A percentile compares a stretch with the other conserved stretches of the same genome.
Evolutionary conservation across 2,329 filamentous ascomycete genomes (phyloP).

Genomic region (Zasmidium angulare): DNA sequence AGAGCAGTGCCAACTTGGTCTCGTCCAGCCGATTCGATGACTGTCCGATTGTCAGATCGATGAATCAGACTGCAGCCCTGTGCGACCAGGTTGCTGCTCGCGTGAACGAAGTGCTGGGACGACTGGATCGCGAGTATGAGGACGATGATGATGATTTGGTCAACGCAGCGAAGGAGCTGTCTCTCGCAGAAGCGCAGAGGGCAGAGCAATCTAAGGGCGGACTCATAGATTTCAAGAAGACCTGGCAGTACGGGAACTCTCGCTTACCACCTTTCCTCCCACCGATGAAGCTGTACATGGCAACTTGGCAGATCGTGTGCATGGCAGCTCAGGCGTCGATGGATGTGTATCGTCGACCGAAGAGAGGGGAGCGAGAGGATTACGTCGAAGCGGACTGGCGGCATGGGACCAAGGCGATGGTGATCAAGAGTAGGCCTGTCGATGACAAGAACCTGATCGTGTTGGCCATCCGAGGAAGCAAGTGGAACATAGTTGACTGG

Average conservation of each 20-base stretch:
- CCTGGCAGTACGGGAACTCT: conserved; percentile 76
- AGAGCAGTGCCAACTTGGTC: conserved; percentile 16
- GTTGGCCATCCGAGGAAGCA: conserved; percentile 78
- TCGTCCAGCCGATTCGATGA: conserved; percentile 12
- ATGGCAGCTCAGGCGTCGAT: conserved; percentile 77
- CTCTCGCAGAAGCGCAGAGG: neutral
- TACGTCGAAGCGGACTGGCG: conserved; percentile 71
- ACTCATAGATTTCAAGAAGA: conserved; percentile 54
- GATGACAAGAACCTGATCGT: conserved; percentile 78
- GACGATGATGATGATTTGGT: conserved; percentile 54
- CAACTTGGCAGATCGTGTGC: conserved; percentile 74
- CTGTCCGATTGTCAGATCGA: conserved; percentile 21
- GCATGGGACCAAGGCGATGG: conserved; percentile 79
- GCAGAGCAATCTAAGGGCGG: neutral
- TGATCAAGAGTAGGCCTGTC: conserved; percentile 76
- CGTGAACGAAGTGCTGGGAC: conserved; percentile 68
- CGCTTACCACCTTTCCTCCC: conserved; percentile 67
- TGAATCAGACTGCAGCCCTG: conserved; percentile 44
- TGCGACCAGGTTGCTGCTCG: conserved; percentile 62
- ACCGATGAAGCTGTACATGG: conserved; percentile 67
- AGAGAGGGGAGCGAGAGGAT: conserved; percentile 62
- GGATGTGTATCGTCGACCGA: conserved; percentile 68
- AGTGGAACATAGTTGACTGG: conserved; percentile 77
- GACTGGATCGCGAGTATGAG: conserved; percentile 63
- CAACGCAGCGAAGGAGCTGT: conserved; percentile 33